Evolutionary conservation across 2,329 filamentous ascomycete species (phyloP).

Genomic region (Dryadomyces quercus-mongolicae): DNA sequence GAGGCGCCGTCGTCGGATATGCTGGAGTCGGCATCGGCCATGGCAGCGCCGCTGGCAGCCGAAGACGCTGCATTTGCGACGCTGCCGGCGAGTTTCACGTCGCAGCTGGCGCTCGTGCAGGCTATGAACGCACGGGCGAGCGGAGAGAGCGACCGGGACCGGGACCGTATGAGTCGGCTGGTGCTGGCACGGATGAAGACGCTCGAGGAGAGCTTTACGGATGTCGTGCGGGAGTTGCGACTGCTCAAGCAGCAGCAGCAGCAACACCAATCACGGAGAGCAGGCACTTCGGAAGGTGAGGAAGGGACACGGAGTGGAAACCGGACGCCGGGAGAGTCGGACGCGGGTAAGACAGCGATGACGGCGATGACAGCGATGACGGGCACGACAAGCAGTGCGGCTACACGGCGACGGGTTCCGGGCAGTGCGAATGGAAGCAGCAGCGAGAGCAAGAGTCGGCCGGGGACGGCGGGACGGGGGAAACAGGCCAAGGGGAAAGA

Average conservation of each 20-base stretch:
- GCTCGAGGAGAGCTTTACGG: slow-evolving; percentile 78
- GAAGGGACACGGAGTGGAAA: neutral
- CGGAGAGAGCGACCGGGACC: slow-evolving; percentile 33
- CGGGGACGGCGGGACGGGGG: slow-evolving; percentile 6
- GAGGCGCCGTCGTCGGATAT: slow-evolving; percentile 53
- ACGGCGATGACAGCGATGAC: slow-evolving; percentile 4
- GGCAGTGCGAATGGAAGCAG: slow-evolving; percentile 16
- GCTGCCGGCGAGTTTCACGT: slow-evolving; percentile 66
- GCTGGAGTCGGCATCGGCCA: slow-evolving; percentile 30
- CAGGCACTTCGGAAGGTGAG: neutral
- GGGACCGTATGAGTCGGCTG: slow-evolving; percentile 63
- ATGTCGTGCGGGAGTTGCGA: slow-evolving; percentile 73
- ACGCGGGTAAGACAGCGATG: slow-evolving; percentile 8
- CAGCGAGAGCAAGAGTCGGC: slow-evolving; percentile 14
- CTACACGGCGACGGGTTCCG: neutral
- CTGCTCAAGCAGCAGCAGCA: slow-evolving; percentile 34
- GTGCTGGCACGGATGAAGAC: slow-evolving; percentile 87
- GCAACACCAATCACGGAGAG: too few relatives aligned
- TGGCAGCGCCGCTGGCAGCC: slow-evolving; percentile 25
- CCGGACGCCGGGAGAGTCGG: neutral
- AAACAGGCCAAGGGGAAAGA: slow-evolving; percentile 38
- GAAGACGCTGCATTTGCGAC: slow-evolving; percentile 47
- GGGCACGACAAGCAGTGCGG: neutral
- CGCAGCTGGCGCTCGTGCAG: slow-evolving; percentile 64
- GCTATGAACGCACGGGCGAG: slow-evolving; percentile 32